phyloP scores from a whole-genome alignment of 495 filamentous ascomycete species.

The Annulohypoxylon maeteangense region DNA sequence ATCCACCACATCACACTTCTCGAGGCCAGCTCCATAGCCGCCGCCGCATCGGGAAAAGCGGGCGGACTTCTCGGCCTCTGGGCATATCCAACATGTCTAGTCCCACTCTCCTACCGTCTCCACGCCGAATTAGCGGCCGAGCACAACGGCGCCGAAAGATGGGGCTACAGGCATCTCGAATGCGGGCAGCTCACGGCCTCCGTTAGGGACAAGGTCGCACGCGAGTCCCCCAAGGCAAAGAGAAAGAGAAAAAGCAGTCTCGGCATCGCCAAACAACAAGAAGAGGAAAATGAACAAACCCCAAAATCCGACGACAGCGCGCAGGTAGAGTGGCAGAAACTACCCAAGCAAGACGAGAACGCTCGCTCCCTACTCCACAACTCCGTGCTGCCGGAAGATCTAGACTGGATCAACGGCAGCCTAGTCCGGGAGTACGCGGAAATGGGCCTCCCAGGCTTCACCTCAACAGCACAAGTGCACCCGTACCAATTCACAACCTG shows the following conservation, averaged over 20 bases:
- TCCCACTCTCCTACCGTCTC: slow-evolving; percentile 85
- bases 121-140: slow-evolving; percentile 87
- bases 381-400: slow-evolving; percentile 75
- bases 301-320: slow-evolving; percentile 19
- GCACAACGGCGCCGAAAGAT: slow-evolving; percentile 80
- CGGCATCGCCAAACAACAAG: slow-evolving; percentile 15
- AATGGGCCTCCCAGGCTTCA: slow-evolving; percentile 77
- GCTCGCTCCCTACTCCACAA: slow-evolving; percentile 68
- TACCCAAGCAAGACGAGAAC: slow-evolving; percentile 77
- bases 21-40: slow-evolving; percentile 88
- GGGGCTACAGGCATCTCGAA: slow-evolving; percentile 86
- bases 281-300: slow-evolving; percentile 4
- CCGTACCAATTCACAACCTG: slow-evolving; percentile 91
- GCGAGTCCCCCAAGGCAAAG: slow-evolving; percentile 22
- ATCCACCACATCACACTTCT: slow-evolving; percentile 85
- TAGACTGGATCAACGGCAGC: slow-evolving; percentile 86
- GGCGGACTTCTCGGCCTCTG: slow-evolving; percentile 90
- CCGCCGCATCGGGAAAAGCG: slow-evolving; percentile 94
- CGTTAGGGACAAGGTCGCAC: slow-evolving; percentile 56
- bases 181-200: slow-evolving; percentile 77
- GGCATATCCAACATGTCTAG: slow-evolving; percentile 89
- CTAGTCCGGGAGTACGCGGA: slow-evolving; percentile 76
- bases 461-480: slow-evolving; percentile 90
- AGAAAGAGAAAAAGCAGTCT: slow-evolving; percentile 50
- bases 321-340: slow-evolving; percentile 62